Percentiles rank a stretch among this genome's conserved stretches.
phyloP scores from a whole-genome alignment of 768 basidiomycete genomes.

The Phylloporus arenicola region DNA sequence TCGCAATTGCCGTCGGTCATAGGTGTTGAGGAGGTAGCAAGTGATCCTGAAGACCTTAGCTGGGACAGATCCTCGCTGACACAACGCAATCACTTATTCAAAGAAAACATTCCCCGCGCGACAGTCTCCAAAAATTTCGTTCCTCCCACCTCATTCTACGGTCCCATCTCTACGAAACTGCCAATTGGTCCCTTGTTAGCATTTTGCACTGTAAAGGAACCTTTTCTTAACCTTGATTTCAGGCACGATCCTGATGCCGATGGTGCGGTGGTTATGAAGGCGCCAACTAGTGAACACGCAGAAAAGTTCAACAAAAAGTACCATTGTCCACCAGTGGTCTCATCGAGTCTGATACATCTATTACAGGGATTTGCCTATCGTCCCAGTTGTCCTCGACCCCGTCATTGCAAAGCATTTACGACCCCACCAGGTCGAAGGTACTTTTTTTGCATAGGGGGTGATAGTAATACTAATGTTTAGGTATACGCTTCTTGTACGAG shows the following conservation, averaged over 20 bases:
- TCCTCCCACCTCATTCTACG: slow-evolving; percentile 61
- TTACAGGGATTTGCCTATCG: slow-evolving; percentile 53
- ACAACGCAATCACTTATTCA: slow-evolving; percentile 5
- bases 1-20: slow-evolving; percentile 48
- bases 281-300: slow-evolving; percentile 63
- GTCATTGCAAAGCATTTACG: slow-evolving; percentile 70
- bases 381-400: slow-evolving; percentile 89
- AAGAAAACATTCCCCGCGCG: slow-evolving; percentile 19
- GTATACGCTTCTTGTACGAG: slow-evolving; percentile 89
- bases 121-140: slow-evolving; percentile 34
- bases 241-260: slow-evolving; percentile 76
- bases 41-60: slow-evolving; percentile 18
- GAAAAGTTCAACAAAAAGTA: slow-evolving; percentile 69
- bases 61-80: slow-evolving; percentile 14
- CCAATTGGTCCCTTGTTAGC: slow-evolving; percentile 21
- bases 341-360: slow-evolving; percentile 2
- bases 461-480: slow-evolving; percentile 30
- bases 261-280: slow-evolving; percentile 82
- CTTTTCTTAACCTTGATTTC: neutral
- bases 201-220: neutral
- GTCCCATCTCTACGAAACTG: slow-evolving; percentile 31
- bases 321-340: neutral
- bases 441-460: neutral
- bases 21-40: slow-evolving; percentile 27
- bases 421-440: slow-evolving; percentile 87